phyloP scores from a whole-genome alignment of 2,329 filamentous ascomycete species.

The Nemania diffusa region DNA sequence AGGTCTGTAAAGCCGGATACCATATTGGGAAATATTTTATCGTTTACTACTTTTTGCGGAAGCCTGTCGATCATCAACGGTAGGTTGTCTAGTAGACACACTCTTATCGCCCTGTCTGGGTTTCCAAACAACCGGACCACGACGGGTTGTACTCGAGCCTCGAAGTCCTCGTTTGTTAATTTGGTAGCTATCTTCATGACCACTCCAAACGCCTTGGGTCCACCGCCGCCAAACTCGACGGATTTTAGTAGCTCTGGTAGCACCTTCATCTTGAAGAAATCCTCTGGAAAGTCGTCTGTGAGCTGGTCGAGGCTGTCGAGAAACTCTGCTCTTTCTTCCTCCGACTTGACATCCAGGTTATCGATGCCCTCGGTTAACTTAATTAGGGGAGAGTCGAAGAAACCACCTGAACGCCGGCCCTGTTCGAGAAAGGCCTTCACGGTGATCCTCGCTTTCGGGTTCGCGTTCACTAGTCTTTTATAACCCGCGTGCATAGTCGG shows the following conservation, averaged over 20 bases:
- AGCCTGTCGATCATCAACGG: constrained; percentile 92
- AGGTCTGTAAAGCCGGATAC: constrained; percentile 95
- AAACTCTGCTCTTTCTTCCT: constrained; percentile 85
- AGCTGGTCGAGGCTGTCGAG: constrained; percentile 87
- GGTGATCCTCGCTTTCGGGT: constrained; percentile 87
- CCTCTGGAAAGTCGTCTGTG: constrained; percentile 94
- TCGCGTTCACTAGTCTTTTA: constrained; percentile 86
- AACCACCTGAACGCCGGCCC: constrained; percentile 81
- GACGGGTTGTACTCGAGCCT: constrained; percentile 83
- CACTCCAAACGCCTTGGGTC: constrained; percentile 86
- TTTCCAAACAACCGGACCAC: constrained; percentile 88
- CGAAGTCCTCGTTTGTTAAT: constrained; percentile 89
- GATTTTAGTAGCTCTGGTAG: constrained; percentile 96
- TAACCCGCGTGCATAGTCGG: constrained; percentile 91
- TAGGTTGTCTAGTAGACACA: constrained; percentile 89
- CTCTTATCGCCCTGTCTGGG: constrained; percentile 89
- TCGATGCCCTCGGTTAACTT: constrained; percentile 93
- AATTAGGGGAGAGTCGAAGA: constrained; percentile 93
- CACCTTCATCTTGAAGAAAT: constrained; percentile 98
- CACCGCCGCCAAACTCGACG: constrained; percentile 97
- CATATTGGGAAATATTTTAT: constrained; percentile 96
- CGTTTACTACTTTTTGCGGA: constrained; percentile 87
- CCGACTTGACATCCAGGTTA: constrained; percentile 87
- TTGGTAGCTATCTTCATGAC: constrained; percentile 93
- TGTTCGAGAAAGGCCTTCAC: constrained; percentile 90